A percentile compares a stretch with the other conserved stretches of the same genome.
Conservation (phyloP, 2,329 filamentous ascomycete genomes). For the Paraconiothyrium sp. region DNA sequence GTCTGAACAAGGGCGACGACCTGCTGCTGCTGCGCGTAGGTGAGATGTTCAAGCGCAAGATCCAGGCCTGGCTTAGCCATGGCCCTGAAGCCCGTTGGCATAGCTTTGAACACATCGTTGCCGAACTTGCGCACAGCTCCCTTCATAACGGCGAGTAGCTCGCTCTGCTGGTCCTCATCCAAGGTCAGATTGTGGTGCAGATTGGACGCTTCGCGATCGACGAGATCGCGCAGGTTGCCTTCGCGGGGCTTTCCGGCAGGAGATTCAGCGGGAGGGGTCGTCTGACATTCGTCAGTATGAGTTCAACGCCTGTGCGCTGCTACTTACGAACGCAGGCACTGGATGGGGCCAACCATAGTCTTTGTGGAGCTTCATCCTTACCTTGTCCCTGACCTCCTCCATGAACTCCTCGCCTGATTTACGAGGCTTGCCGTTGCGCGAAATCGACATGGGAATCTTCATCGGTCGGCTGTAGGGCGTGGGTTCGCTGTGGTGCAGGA, state of each 20-base stretch:
- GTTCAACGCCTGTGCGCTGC: not conserved
- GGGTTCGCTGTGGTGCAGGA: not conserved
- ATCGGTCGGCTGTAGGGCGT: not conserved
- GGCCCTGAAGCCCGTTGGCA: slow-evolving; percentile 11
- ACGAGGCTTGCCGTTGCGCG: slow-evolving; percentile 11
- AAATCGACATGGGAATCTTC: not conserved
- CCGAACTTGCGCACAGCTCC: slow-evolving; percentile 28
- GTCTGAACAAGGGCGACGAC: slow-evolving; percentile 18
- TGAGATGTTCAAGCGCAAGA: slow-evolving; percentile 26
- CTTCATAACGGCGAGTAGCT: slow-evolving; percentile 19
- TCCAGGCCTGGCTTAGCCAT: slow-evolving; percentile 22
- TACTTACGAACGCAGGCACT: slow-evolving; percentile 14
- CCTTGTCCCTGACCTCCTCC: slow-evolving; percentile 15
- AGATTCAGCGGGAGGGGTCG: not conserved
- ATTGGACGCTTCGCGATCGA: slow-evolving; percentile 4
- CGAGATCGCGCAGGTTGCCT: slow-evolving; percentile 15
- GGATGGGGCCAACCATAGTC: not conserved
- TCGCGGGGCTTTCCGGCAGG: not conserved
- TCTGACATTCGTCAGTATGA: slow-evolving; percentile 5
- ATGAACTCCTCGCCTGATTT: slow-evolving; percentile 19
- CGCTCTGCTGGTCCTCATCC: slow-evolving; percentile 27
- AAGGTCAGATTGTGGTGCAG: slow-evolving; percentile 2
- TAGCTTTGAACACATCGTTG: slow-evolving; percentile 12
- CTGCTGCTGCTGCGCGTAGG: slow-evolving; percentile 16
- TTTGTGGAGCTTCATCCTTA: slow-evolving; percentile 13